Evolutionary conservation across 768 basidiomycete species (phyloP), one percentile per base, ranked within the genome.

Genomic region (Lactarius quietus): DNA sequence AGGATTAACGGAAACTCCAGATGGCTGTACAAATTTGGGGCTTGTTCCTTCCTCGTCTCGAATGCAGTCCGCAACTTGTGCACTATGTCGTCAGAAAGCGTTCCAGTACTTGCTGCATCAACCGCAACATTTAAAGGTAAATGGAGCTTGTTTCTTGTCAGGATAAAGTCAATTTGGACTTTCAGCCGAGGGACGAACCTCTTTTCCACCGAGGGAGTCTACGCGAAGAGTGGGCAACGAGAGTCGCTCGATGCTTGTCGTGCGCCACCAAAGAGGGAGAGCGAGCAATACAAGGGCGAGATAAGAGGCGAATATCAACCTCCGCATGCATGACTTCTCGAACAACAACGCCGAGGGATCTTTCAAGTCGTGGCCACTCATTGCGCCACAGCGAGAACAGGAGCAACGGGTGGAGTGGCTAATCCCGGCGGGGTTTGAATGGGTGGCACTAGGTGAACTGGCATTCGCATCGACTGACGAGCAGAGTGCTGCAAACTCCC

Each of bases 221-320:
- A 70, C 43, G 63, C 61, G 62, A 28, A 63, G 38, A 31, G 31
- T 76, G 3, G 94, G 92, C 6, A 95, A 77, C 0, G 87, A 78
- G 17, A 89, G 80, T 31, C 95, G 85, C 72, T 95, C 84, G 33
- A 98, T 96, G 68, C 90, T 91, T 6, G 97, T 98, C 31, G 90
- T 88, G 58, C 80, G 82, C 93, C 94, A 98, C 97, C 97, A 99
- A 57, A 93, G 81, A 3, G 97, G 97, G 23, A 95, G 65, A 1
- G 88, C 89, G 8, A 93, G 76, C 38, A 96, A 68, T 39, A 97
- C 82, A 31, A 93, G 76, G 29, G 82, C 61, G 86, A 94, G 94
- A 75, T 95, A 97, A 1, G 90, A 83, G 5, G 80, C 74, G 64
- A 95, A 80, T 68, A 94, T 87, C 29, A 76, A 76, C 68, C 87